Evolutionary conservation across 345 rosid genomes (phyloP).

Genomic region (Corymbia maculata): DNA sequence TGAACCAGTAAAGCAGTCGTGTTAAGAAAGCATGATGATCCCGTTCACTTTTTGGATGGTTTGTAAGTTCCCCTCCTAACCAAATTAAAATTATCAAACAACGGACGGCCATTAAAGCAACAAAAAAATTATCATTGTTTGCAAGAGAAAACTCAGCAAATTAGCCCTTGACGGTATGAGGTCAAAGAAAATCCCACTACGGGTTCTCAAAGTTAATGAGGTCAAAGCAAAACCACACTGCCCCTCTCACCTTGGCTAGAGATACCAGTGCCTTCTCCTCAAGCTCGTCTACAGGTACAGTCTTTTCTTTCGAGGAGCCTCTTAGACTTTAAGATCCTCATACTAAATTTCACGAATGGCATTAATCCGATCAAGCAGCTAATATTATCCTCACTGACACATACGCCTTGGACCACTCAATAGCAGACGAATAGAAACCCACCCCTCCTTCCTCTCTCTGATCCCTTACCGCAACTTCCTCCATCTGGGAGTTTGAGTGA

Average conservation of each 20-base stretch:
- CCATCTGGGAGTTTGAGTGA: too few relatives aligned
- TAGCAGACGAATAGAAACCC: too few relatives aligned
- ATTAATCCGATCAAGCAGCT: background rate
- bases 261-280: slow-evolving; percentile 88
- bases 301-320: slow-evolving; percentile 54
- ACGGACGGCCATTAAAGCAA: background rate
- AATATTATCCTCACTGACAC: too few relatives aligned
- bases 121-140: background rate
- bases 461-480: too few relatives aligned
- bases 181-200: background rate
- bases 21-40: slow-evolving; percentile 77
- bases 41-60: slow-evolving; percentile 46
- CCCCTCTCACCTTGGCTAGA: slow-evolving; percentile 61
- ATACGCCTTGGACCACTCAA: background rate
- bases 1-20: slow-evolving; percentile 97
- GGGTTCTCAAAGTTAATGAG: background rate
- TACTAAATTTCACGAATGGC: slow-evolving; percentile 31
- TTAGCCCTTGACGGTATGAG: background rate
- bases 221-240: background rate
- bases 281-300: slow-evolving; percentile 65
- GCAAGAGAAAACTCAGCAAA: background rate
- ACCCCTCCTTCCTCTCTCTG: too few relatives aligned
- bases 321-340: slow-evolving; percentile 72
- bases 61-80: slow-evolving; percentile 69
- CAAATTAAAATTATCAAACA: slow-evolving; percentile 5